Conservation (phyloP, 1,284 basidiomycete species). For the Fistulinella cinereoalba region DNA sequence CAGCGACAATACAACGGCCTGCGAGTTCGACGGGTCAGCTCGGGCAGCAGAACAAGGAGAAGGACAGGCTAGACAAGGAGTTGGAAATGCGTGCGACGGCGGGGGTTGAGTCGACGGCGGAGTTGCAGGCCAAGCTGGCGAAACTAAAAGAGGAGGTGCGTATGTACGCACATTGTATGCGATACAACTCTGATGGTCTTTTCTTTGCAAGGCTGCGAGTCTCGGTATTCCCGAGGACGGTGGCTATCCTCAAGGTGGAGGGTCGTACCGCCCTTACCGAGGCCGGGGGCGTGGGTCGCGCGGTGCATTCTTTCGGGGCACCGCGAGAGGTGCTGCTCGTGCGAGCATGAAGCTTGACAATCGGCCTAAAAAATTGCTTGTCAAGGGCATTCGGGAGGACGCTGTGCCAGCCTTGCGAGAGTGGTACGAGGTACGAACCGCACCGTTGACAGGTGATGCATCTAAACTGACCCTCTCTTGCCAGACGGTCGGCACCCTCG, state of each 20-base stretch:
- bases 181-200: neutral
- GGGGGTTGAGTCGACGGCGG: slow-evolving; percentile 65
- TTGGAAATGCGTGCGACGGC: slow-evolving; percentile 57
- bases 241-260: slow-evolving; percentile 37
- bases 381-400: slow-evolving; percentile 64
- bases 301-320: slow-evolving; percentile 60
- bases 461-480: slow-evolving; percentile 10
- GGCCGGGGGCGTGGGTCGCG: slow-evolving; percentile 67
- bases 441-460: slow-evolving; percentile 2
- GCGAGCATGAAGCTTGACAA: slow-evolving; percentile 88
- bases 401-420: slow-evolving; percentile 62
- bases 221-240: slow-evolving; percentile 64
- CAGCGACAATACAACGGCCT: slow-evolving; percentile 19
- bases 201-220: slow-evolving; percentile 59
- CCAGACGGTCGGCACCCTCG: slow-evolving; percentile 65
- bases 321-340: slow-evolving; percentile 61
- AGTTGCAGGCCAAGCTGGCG: slow-evolving; percentile 75
- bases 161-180: slow-evolving; percentile 4
- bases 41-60: slow-evolving; percentile 37
- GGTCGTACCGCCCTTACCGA: slow-evolving; percentile 63
- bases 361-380: slow-evolving; percentile 76
- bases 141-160: slow-evolving; percentile 80
- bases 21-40: slow-evolving; percentile 21
- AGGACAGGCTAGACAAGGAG: slow-evolving; percentile 72
- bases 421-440: slow-evolving; percentile 73